Percentiles rank a stretch among this genome's conserved stretches.
phyloP scores from a whole-genome alignment of 176 grass and related monocot genomes.

The Oropetium thomaeum region DNA sequence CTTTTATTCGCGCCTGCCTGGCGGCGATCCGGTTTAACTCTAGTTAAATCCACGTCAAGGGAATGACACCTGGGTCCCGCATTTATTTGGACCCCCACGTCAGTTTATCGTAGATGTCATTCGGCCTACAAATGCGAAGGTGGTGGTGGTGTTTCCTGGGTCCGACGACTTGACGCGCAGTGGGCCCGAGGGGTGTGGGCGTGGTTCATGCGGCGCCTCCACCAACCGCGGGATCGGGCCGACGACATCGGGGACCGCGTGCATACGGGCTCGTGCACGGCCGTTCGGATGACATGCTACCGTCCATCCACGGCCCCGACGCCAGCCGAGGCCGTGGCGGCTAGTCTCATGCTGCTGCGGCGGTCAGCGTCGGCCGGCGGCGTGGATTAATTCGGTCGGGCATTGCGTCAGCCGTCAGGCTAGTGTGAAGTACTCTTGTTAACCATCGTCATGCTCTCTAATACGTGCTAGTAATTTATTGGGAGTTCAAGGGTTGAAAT shows the following conservation, averaged over 20 bases:
- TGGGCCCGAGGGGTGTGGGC: background rate
- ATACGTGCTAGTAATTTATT: background rate
- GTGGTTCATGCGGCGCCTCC: constrained; percentile 37
- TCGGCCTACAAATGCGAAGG: background rate
- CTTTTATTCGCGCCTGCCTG: background rate
- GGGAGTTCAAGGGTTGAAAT: too few species aligned
- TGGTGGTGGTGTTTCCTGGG: background rate
- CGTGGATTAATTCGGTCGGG: background rate
- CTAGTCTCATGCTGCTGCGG: background rate
- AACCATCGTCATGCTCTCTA: background rate
- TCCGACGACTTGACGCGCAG: background rate
- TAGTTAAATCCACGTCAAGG: background rate
- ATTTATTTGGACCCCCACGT: background rate
- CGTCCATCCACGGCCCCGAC: background rate
- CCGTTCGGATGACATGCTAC: constrained; percentile 7
- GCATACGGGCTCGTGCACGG: too few species aligned
- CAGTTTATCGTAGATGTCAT: background rate
- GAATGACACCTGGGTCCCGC: background rate
- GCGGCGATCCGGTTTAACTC: background rate
- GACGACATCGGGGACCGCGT: background rate
- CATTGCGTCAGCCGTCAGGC: background rate
- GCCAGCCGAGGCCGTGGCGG: background rate
- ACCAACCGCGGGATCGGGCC: background rate
- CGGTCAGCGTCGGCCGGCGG: background rate
- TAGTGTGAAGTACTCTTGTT: background rate